Conservation (phyloP, 345 rosid species). For the Carallia pectinifolia region DNA sequence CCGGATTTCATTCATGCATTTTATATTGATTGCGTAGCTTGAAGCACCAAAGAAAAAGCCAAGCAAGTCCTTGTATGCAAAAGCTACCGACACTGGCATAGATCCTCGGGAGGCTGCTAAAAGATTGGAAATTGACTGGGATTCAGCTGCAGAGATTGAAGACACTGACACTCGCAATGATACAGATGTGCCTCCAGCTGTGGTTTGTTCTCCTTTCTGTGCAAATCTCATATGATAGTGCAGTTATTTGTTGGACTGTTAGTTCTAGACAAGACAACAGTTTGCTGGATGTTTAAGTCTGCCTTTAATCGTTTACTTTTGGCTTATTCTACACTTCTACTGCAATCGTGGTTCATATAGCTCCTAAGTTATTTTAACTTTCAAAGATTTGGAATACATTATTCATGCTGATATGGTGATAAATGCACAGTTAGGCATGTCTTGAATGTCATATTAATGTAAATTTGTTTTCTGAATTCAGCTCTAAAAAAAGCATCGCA, state of each 20-base stretch:
- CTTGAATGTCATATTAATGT: too few relatives aligned
- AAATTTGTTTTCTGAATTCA: too few relatives aligned
- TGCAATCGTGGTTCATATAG: neutral
- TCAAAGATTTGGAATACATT: neutral
- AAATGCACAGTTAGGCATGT: neutral
- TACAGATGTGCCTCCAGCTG: conserved; percentile 58
- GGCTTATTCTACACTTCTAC: neutral
- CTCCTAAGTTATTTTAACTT: neutral
- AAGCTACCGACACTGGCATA: conserved; percentile 81
- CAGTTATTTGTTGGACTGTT: neutral
- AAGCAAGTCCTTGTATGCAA: conserved; percentile 74
- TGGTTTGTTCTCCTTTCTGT: conserved; percentile 56
- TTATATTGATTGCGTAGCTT: conserved; percentile 43
- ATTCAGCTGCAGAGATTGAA: conserved; percentile 89
- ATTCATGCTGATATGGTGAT: neutral
- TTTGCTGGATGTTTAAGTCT: neutral
- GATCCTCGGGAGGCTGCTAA: conserved; percentile 77
- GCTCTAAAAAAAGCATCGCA: too few relatives aligned
- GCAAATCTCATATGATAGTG: neutral
- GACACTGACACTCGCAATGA: conserved; percentile 50
- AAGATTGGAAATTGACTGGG: conserved; percentile 90
- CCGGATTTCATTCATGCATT: neutral
- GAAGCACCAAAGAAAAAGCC: conserved; percentile 59
- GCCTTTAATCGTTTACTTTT: neutral
- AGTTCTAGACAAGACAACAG: neutral